Percentiles rank a stretch among this genome's conserved stretches.
phyloP scores from a whole-genome alignment of 371 early-diverging fungal genomes.

The Mucor circinelloides region DNA sequence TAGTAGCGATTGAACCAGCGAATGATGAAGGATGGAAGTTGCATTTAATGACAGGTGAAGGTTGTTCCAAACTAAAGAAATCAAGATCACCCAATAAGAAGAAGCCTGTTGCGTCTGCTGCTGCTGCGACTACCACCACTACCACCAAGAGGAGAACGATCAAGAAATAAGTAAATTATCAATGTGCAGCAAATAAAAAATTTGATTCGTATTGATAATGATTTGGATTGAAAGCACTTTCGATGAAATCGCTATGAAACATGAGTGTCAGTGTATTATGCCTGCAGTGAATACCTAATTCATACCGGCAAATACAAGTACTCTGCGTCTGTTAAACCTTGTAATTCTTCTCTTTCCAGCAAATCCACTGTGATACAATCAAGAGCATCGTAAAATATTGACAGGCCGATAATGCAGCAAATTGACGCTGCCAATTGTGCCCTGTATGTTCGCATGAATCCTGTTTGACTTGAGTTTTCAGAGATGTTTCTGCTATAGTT shows the following conservation, averaged over 20 bases:
- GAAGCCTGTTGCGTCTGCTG: neutral
- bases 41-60: slow-evolving; percentile 62
- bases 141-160: neutral
- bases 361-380: neutral
- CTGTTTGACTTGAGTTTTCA: neutral
- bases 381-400: neutral
- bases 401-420: neutral
- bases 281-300: neutral
- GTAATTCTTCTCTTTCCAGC: neutral
- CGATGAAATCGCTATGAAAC: neutral
- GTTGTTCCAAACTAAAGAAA: slow-evolving; percentile 47
- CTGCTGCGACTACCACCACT: neutral
- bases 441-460: neutral
- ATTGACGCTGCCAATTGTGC: neutral
- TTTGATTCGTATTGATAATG: neutral
- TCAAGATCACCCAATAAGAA: slow-evolving; percentile 13
- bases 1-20: slow-evolving; percentile 51
- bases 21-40: slow-evolving; percentile 69
- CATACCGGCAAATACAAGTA: slow-evolving; percentile 9
- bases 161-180: neutral
- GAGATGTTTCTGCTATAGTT: neutral
- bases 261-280: too few species aligned
- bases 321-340: neutral
- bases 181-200: neutral
- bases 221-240: neutral